Evolutionary conservation across 768 basidiomycete species (phyloP), one percentile per base, ranked within the genome.

Genomic region (Pisolithus sp.): DNA sequence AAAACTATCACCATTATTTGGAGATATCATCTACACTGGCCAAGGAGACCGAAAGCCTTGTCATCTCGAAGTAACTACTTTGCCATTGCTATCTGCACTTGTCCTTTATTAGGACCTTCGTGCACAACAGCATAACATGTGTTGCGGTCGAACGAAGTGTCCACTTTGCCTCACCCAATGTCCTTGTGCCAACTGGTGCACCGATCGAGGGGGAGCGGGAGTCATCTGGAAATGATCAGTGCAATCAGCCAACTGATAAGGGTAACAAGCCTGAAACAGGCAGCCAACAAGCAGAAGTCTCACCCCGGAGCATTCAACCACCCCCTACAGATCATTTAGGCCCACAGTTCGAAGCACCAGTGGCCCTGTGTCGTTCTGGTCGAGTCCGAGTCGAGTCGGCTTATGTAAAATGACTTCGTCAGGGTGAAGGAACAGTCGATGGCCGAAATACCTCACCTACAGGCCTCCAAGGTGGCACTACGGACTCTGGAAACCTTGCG

Each of bases 91-190:
- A n/a, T n/a, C n/a, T n/a, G n/a, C n/a, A n/a, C n/a, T n/a, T n/a
- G n/a, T n/a, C n/a, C n/a, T n/a, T n/a, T n/a, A n/a, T n/a, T n/a
- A n/a, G n/a, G n/a, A n/a, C n/a, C n/a, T n/a, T n/a, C n/a, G n/a
- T n/a, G n/a, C n/a, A n/a, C n/a, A n/a, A n/a, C n/a, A n/a, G n/a
- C n/a, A n/a, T n/a, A n/a, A n/a, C n/a, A n/a, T n/a, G 36, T n/a
- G 37, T 61, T 3, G 49, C 49, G 23, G 18, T 59, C 43, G 53
- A 61, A 42, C 46, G 51, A 5, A 57, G 48, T 38, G 41, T 60
- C 23, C 17, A 3, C 3, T 60, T 60, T 15, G 36, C 47, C 5
- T 18, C n/a, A 48, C 15, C 5, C 15, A 40, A 37, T 21, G 51
- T 48, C 18, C 4, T 24, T 9, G 9, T 44, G 31, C 50, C 50